Conservation (phyloP, 306 rosid genomes). For the Sechiopsis laciniata region DNA sequence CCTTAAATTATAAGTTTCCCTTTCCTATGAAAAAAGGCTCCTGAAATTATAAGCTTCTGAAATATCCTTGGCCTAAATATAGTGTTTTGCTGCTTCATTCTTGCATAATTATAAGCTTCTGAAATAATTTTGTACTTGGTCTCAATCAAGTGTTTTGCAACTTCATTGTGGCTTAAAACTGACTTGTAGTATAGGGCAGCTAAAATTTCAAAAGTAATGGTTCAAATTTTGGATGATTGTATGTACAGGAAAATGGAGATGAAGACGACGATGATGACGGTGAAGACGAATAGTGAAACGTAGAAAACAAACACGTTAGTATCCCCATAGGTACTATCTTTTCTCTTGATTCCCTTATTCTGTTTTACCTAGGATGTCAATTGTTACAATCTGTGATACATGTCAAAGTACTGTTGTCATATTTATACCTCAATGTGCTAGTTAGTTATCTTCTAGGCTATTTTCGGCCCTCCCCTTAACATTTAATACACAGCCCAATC, state of each 20-base stretch:
- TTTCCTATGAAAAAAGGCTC: too few relatives aligned
- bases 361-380: constrained; percentile 14
- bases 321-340: neutral
- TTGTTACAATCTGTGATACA: constrained; percentile 10
- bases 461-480: neutral
- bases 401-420: neutral
- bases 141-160: neutral
- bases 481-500: neutral
- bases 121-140: neutral
- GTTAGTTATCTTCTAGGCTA: constrained; percentile 9
- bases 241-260: constrained; percentile 29
- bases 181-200: neutral
- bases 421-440: constrained; percentile 21
- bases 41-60: neutral
- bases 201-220: neutral
- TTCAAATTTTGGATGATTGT: neutral
- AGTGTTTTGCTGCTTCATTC: neutral
- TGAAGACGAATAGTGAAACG: constrained; percentile 15
- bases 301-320: constrained; percentile 7
- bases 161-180: constrained; percentile 1
- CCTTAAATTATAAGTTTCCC: too few relatives aligned
- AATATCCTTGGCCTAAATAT: neutral
- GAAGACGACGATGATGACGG: constrained; percentile 27
- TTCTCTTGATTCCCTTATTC: neutral
- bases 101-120: neutral